Evolutionary conservation across 1,284 basidiomycete genomes (phyloP).

Genomic region (Malassezia arunalokei): DNA sequence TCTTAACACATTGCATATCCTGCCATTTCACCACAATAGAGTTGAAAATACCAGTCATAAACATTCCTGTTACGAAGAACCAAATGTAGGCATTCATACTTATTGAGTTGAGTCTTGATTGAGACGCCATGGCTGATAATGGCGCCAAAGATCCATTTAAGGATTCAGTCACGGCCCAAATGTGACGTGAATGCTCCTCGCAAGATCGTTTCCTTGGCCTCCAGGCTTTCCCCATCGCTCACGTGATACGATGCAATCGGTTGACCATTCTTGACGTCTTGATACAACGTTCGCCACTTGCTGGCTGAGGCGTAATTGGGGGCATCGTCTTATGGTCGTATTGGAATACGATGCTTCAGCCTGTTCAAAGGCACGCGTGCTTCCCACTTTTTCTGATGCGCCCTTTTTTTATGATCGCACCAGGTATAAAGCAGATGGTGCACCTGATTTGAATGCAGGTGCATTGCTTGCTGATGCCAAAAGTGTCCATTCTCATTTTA

Average conservation of each 20-base stretch:
- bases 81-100: not conserved
- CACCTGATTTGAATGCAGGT: slow-evolving; percentile 17
- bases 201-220: not conserved
- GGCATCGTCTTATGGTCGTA: slow-evolving; percentile 25
- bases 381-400: slow-evolving; percentile 36
- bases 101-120: too few relatives aligned
- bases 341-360: slow-evolving; percentile 33
- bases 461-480: slow-evolving; percentile 12
- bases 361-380: slow-evolving; percentile 13
- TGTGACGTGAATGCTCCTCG: too few relatives aligned
- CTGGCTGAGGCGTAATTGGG: too few relatives aligned
- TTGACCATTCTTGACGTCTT: too few relatives aligned
- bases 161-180: too few relatives aligned
- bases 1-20: slow-evolving; percentile 47
- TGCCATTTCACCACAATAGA: slow-evolving; percentile 45
- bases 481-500: slow-evolving; percentile 28
- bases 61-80: slow-evolving; percentile 50
- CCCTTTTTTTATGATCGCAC: slow-evolving; percentile 42
- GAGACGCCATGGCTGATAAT: too few relatives aligned
- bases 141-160: too few relatives aligned
- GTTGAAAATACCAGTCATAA: slow-evolving; percentile 49
- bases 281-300: too few relatives aligned
- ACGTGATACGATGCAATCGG: too few relatives aligned
- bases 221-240: too few relatives aligned
- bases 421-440: slow-evolving; percentile 19